Evolutionary conservation across 2,329 filamentous ascomycete species (phyloP), one percentile per base, ranked within the genome.

Genomic region (Hypoxylon sp.): DNA sequence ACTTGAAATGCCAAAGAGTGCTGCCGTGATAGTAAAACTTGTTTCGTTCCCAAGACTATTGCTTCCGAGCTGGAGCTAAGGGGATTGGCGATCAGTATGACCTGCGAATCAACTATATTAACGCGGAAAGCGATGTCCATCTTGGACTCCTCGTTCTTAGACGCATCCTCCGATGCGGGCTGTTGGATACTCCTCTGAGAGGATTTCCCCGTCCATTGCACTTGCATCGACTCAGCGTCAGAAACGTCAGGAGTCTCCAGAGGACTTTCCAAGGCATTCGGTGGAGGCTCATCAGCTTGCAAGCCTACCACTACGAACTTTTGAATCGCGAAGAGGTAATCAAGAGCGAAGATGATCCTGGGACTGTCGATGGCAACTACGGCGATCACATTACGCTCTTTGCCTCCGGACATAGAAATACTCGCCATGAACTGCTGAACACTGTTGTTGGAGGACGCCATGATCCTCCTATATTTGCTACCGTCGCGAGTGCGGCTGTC

Each of bases 391-490:
- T 90, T 93, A 65, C 90, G 89, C 43, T 97, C 91, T 34, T 89
- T 84, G 2, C 94, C 94, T 14, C 94, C 93, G 0, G 94, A 94
- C 80, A 99, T 97, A 0, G 94, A 97, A 3, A 99, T 83, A 77
- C 92, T 98, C 17, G 96, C 96, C 96, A 99, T 99, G 76, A 99
- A 94, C 74, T 99, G 97, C 78, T 98, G 94, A 49, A 96, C 94
- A 61, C 94, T 91, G 73, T 94, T 95, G 79, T 98, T 98, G 75
- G 94, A 94, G 60, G 97, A 90, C 1, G 94, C 94, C 96, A 99
- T 98, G 81, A 99, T 98, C 79, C 95, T 97, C 55, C 94, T 90
- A 85, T 97, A 99, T 77, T 97, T 98, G 83, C 98, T 99, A 4
- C 91, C 92, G 74, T 97, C 94, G 59, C 89, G 88, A 3, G 89